These are phyloP conservation scores for Plectosphaerella plurivora DNA, from an alignment of 2,329 filamentous ascomycete species.

Conservation along the genomic window DNA sequence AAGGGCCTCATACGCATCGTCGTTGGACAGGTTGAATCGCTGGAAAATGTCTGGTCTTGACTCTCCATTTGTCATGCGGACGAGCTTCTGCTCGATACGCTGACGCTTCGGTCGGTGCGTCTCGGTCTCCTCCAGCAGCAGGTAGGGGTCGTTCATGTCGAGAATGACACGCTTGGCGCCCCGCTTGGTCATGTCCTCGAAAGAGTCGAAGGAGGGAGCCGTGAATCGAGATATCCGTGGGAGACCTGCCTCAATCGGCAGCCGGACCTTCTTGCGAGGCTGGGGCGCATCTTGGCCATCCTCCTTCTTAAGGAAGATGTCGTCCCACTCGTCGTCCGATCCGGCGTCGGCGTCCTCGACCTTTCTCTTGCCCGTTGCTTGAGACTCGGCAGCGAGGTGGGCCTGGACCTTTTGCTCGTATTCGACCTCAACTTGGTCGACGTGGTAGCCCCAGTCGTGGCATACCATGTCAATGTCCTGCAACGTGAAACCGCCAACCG, in stretches of 20 bases:
- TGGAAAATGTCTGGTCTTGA: constrained; percentile 69
- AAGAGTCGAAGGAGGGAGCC: constrained; percentile 75
- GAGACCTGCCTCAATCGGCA: constrained; percentile 54
- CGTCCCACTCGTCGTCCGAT: constrained; percentile 58
- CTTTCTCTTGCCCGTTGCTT: constrained; percentile 12
- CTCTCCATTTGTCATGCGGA: constrained; percentile 64
- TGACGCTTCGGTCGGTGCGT: constrained; percentile 58
- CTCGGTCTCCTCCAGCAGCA: constrained; percentile 77
- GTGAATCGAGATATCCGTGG: constrained; percentile 55
- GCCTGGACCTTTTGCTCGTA: constrained; percentile 28
- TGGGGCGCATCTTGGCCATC: constrained; percentile 39
- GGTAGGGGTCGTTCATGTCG: constrained; percentile 82
- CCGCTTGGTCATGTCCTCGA: constrained; percentile 66
- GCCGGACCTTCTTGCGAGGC: constrained; percentile 63
- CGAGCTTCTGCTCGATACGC: constrained; percentile 52
- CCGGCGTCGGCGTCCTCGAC: constrained; percentile 14
- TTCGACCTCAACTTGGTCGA: constrained; percentile 39
- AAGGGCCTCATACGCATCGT: constrained; percentile 89
- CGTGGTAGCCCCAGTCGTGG: constrained; percentile 74
- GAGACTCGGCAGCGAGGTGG: constrained; percentile 13
- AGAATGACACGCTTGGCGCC: constrained; percentile 76
- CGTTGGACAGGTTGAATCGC: constrained; percentile 94
- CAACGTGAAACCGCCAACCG: constrained; percentile 69
- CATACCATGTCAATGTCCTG: constrained; percentile 82
- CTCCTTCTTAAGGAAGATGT: constrained; percentile 47